Percentiles rank a stretch among this genome's conserved stretches.
Evolutionary conservation across 441 rosid genomes (phyloP).

Genomic region (Flueggea neowawraea): DNA sequence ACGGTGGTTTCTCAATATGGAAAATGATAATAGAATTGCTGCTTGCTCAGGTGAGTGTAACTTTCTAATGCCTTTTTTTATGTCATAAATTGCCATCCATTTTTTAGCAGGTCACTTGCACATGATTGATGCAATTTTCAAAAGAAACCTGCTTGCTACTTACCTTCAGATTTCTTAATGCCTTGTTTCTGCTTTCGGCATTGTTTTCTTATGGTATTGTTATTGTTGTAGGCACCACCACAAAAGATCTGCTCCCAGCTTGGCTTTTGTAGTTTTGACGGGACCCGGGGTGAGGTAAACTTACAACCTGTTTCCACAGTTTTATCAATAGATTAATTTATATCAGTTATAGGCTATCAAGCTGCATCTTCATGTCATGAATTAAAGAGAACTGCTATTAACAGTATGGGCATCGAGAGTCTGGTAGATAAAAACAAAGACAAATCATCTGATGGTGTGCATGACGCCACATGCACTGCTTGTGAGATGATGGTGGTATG

Average conservation of each 20-base stretch:
- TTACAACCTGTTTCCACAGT: slow-evolving; percentile 5
- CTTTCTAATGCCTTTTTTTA: too few relatives aligned
- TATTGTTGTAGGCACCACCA: slow-evolving; percentile 43
- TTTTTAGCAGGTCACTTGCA: background rate
- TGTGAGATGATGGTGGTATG: slow-evolving; percentile 81
- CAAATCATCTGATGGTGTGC: slow-evolving; percentile 29
- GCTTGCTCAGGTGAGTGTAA: slow-evolving; percentile 41
- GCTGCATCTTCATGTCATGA: background rate
- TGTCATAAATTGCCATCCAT: background rate
- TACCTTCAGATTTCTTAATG: too few relatives aligned
- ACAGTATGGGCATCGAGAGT: slow-evolving; percentile 67
- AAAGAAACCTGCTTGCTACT: too few relatives aligned
- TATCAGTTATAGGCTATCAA: too few relatives aligned
- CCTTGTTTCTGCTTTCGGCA: background rate
- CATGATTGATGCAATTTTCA: background rate
- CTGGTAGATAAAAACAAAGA: slow-evolving; percentile 44
- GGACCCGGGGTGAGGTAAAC: slow-evolving; percentile 52
- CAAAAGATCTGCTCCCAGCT: slow-evolving; percentile 64
- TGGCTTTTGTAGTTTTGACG: slow-evolving; percentile 65
- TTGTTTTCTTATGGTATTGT: background rate
- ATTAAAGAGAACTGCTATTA: slow-evolving; percentile 7
- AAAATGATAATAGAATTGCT: slow-evolving; percentile 56
- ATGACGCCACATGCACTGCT: slow-evolving; percentile 58
- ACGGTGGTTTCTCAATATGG: slow-evolving; percentile 55
- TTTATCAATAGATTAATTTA: too few relatives aligned